Percentiles rank a stretch among this genome's conserved stretches.
Evolutionary conservation across 306 rosid genomes (phyloP).

Genomic region (Cicer cuneatum): DNA sequence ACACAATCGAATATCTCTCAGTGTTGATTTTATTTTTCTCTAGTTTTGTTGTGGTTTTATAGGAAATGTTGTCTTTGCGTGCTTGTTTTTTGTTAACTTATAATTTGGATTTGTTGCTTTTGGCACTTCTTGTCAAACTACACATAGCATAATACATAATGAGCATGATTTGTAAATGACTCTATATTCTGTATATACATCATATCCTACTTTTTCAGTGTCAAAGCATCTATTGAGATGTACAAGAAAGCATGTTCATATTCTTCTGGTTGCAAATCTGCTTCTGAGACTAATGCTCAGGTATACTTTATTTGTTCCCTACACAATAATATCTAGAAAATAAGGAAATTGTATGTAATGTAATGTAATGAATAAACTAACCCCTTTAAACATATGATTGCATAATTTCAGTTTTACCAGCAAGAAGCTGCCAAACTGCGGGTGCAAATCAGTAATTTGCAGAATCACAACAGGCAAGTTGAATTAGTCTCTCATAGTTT

Average conservation of each 20-base stretch:
- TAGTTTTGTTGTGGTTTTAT: no score
- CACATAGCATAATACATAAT: neutral
- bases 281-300: conserved; percentile 84
- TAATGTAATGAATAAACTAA: conserved; percentile 19
- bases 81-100: no score
- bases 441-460: conserved; percentile 60
- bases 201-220: conserved; percentile 53
- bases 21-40: no score
- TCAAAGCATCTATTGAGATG: conserved; percentile 79
- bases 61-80: no score
- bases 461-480: conserved; percentile 72
- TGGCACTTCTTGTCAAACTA: neutral
- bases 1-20: no score
- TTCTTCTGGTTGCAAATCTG: conserved; percentile 59
- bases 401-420: conserved; percentile 77
- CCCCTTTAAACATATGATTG: neutral
- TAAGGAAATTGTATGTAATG: neutral
- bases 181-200: neutral
- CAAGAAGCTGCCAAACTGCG: conserved; percentile 82
- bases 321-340: neutral
- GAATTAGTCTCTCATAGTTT: neutral
- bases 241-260: conserved; percentile 85
- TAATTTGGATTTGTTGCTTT: neutral
- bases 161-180: conserved; percentile 31
- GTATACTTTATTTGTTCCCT: conserved; percentile 43